Evolutionary conservation across 1,284 basidiomycete species (phyloP), one percentile per base, ranked within the genome.

Genomic region (Lentinula novae-zelandiae): DNA sequence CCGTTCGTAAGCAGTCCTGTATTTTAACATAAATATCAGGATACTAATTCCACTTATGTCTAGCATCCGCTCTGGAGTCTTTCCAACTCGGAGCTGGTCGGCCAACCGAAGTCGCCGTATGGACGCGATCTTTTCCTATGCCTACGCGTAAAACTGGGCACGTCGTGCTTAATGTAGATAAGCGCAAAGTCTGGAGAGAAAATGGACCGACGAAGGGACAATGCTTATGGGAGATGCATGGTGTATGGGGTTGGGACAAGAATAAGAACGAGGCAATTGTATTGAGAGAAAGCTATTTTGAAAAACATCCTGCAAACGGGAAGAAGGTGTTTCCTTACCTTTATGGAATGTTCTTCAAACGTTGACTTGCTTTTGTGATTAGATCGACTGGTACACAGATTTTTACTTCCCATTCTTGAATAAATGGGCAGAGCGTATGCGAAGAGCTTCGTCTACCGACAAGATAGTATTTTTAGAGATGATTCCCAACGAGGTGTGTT

Each of bases 161-260:
- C 44, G 78, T 75, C 1, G 67, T 87, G 2, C 73, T 92, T 10
- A 92, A 93, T 67, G 68, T 79, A 0, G 71, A 78, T 0, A 79
- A 82, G 8, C 80, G 77, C 38, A 84, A 80, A 51, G 91, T 81
- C 1, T 95, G 90, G 95, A 79, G 77, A 50, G 70, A 72, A 0
- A 84, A 90, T 67, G 91, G 91, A 0, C 89, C 88, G 15, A 89
- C 89, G 0, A 65, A 74, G 49, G 90, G 88, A 13, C 71, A 79
- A 62, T 98, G 95, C 69, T 68, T 95, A 0, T 98, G 95, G 95
- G 87, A 92, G 67, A 83, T 89, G 75, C 95, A 98, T 67, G 94
- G 92, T 12, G 93, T 98, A 0, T 99, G 96, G 96, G 84, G 87
- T 1, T 98, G 92, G 90, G 89, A 95, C 68, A 78, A 75, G 9